Percentiles rank a stretch among this genome's conserved stretches.
Conservation (phyloP, 495 filamentous ascomycete species). For the Staphylotrichum tortipilum region DNA sequence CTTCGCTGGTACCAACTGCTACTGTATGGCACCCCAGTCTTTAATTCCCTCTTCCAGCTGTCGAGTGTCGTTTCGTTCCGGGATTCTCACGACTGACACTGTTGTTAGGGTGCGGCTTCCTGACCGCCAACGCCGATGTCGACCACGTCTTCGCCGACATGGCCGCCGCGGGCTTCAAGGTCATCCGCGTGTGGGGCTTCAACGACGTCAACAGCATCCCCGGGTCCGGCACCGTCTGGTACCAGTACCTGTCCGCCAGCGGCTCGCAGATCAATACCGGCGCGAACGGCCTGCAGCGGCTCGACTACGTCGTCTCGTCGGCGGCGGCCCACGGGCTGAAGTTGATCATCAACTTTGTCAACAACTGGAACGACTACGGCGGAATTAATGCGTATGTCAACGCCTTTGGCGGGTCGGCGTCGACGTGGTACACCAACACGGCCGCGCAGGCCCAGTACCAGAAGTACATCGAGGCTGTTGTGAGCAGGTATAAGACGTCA, state of each 20-base stretch:
- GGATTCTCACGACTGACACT: no score
- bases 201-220: conserved; percentile 44
- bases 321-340: conserved; percentile 47
- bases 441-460: conserved; percentile 50
- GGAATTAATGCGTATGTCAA: conserved; percentile 55
- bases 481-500: conserved; percentile 48
- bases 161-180: conserved; percentile 48
- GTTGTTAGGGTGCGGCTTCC: conserved; percentile 65
- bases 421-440: conserved; percentile 48
- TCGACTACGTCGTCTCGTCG: conserved; percentile 47
- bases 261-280: conserved; percentile 60
- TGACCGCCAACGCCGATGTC: conserved; percentile 53
- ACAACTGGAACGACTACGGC: conserved; percentile 54
- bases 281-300: conserved; percentile 52
- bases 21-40: no score
- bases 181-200: conserved; percentile 66
- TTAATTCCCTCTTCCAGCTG: no score
- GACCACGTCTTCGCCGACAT: conserved; percentile 47
- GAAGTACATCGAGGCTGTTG: conserved; percentile 52
- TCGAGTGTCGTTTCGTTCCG: no score
- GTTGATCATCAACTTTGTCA: conserved; percentile 48
- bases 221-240: conserved; percentile 45
- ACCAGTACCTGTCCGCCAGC: conserved; percentile 46
- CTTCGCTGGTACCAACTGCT: conserved; percentile 62
- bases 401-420: conserved; percentile 48